Evolutionary conservation across 2,329 filamentous ascomycete genomes (phyloP).

Genomic region (Colletotrichum tabaci): DNA sequence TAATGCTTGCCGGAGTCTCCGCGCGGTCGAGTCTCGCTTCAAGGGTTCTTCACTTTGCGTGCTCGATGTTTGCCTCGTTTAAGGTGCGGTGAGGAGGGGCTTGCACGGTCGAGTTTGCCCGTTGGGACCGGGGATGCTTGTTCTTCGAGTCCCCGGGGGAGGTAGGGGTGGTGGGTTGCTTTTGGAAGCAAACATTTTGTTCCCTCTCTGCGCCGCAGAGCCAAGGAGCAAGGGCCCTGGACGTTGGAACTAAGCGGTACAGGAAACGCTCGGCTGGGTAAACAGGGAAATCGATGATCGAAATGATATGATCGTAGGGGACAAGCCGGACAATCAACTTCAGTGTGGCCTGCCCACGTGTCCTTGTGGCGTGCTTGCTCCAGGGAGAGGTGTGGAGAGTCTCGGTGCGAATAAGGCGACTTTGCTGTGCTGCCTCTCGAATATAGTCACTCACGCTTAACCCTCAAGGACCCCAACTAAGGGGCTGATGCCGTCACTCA

Average conservation of each 20-base stretch:
- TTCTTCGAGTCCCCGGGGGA: neutral
- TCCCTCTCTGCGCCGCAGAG: neutral
- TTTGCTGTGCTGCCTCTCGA: neutral
- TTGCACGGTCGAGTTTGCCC: too few species aligned
- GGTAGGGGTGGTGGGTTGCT: too few species aligned
- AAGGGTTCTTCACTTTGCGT: too few species aligned
- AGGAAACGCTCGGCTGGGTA: too few species aligned
- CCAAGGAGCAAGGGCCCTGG: neutral
- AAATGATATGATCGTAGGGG: neutral
- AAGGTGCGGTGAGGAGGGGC: neutral
- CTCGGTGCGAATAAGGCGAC: neutral
- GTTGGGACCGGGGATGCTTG: neutral
- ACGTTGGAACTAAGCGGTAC: neutral
- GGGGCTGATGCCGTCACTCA: too few species aligned
- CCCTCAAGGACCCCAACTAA: too few species aligned
- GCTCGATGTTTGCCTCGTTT: neutral
- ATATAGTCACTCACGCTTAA: neutral
- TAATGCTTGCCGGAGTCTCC: too few species aligned
- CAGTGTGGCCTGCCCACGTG: too few species aligned
- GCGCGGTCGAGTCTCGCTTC: neutral
- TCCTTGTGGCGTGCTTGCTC: too few species aligned
- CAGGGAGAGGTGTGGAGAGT: neutral
- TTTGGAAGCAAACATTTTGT: slow-evolving; percentile 1
- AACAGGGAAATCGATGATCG: neutral
- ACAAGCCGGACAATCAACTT: too few species aligned